Evolutionary conservation across 345 rosid genomes (phyloP), one percentile per base, ranked within the genome.

Genomic region (Crucihimalaya himalaica): DNA sequence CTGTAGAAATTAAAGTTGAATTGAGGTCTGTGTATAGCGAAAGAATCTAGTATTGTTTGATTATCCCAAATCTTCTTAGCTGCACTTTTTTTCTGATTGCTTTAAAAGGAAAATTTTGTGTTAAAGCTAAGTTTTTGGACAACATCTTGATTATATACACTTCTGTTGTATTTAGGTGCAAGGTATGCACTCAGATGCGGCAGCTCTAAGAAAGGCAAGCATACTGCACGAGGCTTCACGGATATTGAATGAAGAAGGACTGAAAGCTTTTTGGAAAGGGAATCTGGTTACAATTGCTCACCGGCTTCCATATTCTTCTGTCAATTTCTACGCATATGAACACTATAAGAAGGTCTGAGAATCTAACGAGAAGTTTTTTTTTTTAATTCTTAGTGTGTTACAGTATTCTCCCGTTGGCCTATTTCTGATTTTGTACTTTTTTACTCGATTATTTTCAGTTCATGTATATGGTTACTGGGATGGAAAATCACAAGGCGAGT

Each of bases 221-320:
- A 87, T 95, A 83, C 87, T 90, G 86, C 81, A 62, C 31, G 97
- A 92, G 76, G 99, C 96, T 63, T 92, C 97, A 32, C 83, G 97
- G 12, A 79, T 95, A 58, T 20, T 87, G 50, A 73, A 79, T 18
- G 99, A 95, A 81, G 99, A 95, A 84, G 99, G 98, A 51, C 80
- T 88, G 73, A 84, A 83, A 71, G 99, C 99, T 50, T 88, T 95
- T 53, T 95, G 97, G 99, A 95, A 90, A 73, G 99, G 99, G 57
- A 95, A 95, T 80, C 82, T 95, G 27, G 98, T 95, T 16, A 92
- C 97, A 10, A 95, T 95, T 70, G 93, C 92, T 64, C 98, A 95
- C 71, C 87, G 99, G 48, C 86, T 95, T 29, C 99, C 97, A 0
- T 95, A 95, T 81, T 92, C 99, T 23, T 83, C 99, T 23, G 85